phyloP scores from a whole-genome alignment of 345 rosid genomes.

The Rhodamnia argentea region DNA sequence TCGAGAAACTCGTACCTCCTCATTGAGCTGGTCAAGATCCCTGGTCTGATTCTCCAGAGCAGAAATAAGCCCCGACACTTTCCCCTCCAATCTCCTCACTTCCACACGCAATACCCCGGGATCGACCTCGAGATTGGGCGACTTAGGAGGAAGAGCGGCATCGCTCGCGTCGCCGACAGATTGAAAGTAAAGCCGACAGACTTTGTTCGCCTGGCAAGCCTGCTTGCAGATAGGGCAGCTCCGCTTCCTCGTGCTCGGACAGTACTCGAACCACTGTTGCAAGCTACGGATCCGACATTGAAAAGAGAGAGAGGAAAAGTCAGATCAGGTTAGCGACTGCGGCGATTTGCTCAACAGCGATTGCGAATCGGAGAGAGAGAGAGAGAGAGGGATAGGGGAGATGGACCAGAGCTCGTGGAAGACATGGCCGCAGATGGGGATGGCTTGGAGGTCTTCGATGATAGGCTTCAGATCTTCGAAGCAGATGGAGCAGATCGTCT shows the following conservation, averaged over 20 bases:
- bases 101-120: constrained; percentile 37
- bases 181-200: constrained; percentile 70
- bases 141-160: constrained; percentile 13
- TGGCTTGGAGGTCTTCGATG: constrained; percentile 69
- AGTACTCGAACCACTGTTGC: constrained; percentile 99
- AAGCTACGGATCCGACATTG: constrained; percentile 35
- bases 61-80: constrained; percentile 37
- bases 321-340: not conserved
- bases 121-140: constrained; percentile 30
- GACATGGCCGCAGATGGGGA: constrained; percentile 89
- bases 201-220: constrained; percentile 37
- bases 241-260: constrained; percentile 45
- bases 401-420: constrained; percentile 88
- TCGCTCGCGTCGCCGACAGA: constrained; percentile 55
- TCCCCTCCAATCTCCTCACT: constrained; percentile 52
- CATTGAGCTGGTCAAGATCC: constrained; percentile 36
- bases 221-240: constrained; percentile 91
- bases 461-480: constrained; percentile 92
- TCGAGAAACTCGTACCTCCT: constrained; percentile 32
- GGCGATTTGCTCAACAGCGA: not conserved
- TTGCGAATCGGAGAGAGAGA: not conserved
- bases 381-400: not conserved
- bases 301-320: not conserved
- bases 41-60: constrained; percentile 37
- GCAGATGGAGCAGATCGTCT: constrained; percentile 77